Evolutionary conservation across 2,329 filamentous ascomycete species (phyloP).

Genomic region (Nigrospora oryzae): DNA sequence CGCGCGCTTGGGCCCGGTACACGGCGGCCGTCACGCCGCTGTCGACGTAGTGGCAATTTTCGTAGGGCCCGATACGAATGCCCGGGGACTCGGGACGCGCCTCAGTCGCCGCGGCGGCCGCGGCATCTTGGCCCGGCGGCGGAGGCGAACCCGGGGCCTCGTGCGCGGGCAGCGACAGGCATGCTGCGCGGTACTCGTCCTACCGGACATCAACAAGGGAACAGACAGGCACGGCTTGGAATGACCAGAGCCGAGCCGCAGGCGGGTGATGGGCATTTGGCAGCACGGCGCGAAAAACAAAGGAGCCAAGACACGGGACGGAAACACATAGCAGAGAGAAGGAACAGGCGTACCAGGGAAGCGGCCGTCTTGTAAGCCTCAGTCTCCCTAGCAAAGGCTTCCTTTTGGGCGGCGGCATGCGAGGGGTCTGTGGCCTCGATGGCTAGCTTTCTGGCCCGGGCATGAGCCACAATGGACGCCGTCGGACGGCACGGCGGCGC

Average conservation of each 20-base stretch:
- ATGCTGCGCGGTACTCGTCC: conserved; percentile 49
- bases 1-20: conserved; percentile 58
- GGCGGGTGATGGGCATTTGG: not conserved
- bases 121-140: conserved; percentile 3
- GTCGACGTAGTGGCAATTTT: conserved; percentile 44
- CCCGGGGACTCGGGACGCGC: conserved; percentile 18
- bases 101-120: not conserved
- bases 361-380: conserved; percentile 49
- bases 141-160: conserved; percentile 16
- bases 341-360: conserved; percentile 41
- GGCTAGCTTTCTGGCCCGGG: conserved; percentile 15
- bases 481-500: conserved; percentile 15
- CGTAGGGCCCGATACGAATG: conserved; percentile 44
- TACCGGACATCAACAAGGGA: conserved; percentile 18
- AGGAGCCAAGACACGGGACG: too few species aligned
- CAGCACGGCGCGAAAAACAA: not conserved
- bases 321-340: too few species aligned
- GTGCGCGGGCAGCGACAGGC: conserved; percentile 10
- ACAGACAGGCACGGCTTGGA: too few species aligned
- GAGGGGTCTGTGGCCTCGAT: conserved; percentile 10
- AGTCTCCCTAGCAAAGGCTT: conserved; percentile 59
- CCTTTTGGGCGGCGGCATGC: conserved; percentile 18
- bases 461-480: not conserved
- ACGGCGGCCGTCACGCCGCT: conserved; percentile 75
- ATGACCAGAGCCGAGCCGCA: too few species aligned